Evolutionary conservation across 2,329 filamentous ascomycete species (phyloP).

Genomic region (Fusarium siculi): DNA sequence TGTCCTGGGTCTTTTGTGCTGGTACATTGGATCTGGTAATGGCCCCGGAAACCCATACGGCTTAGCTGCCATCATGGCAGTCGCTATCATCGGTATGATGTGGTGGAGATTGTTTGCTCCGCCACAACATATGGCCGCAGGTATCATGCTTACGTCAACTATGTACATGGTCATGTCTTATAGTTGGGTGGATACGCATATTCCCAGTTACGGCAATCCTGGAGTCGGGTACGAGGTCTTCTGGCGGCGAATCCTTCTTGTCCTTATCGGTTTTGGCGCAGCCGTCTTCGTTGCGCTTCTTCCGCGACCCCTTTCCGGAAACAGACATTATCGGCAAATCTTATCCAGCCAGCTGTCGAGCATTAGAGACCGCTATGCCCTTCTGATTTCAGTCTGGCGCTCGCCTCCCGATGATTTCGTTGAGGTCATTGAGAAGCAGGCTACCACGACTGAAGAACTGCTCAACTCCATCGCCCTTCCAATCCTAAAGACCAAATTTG

Average conservation of each 20-base stretch:
- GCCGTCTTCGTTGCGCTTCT: constrained; percentile 13
- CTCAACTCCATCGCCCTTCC: constrained; percentile 13
- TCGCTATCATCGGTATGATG: constrained; percentile 31
- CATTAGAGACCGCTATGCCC: constrained; percentile 12
- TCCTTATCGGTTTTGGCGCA: constrained; percentile 13
- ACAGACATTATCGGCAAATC: constrained; percentile 13
- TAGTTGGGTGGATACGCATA: constrained; percentile 37
- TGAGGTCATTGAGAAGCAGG: constrained; percentile 13
- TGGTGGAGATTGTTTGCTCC: constrained; percentile 36
- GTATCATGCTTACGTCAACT: constrained; percentile 35
- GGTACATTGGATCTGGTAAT: constrained; percentile 10
- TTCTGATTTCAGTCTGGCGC: constrained; percentile 9
- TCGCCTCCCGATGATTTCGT: constrained; percentile 1
- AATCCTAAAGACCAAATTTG: constrained; percentile 14
- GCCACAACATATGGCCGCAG: constrained; percentile 26
- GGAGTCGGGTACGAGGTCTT: constrained; percentile 17
- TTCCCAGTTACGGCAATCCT: constrained; percentile 25
- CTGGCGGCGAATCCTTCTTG: constrained; percentile 18
- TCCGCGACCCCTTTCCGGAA: constrained; percentile 3
- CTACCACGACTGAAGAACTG: constrained; percentile 5
- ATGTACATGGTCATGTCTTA: constrained; percentile 35
- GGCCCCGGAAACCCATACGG: constrained; percentile 28
- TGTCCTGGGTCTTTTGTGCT: constrained; percentile 12
- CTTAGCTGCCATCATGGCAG: constrained; percentile 29
- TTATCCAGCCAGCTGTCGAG: constrained; percentile 13